phyloP scores from a whole-genome alignment of 2,329 filamentous ascomycete genomes.

The Aspergillus sp. region DNA sequence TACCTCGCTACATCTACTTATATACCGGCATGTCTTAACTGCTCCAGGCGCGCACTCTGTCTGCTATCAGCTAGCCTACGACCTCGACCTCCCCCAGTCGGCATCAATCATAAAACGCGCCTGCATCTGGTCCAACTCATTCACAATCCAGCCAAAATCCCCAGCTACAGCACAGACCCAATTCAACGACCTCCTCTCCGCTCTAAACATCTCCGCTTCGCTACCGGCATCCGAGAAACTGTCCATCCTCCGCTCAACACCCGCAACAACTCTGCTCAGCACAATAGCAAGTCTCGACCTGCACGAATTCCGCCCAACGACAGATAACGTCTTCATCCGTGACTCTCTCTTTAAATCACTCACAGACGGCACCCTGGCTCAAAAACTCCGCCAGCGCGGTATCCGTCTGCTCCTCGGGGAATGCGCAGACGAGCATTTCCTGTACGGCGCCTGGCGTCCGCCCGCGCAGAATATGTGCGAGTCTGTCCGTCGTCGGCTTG shows the following conservation, averaged over 20 bases:
- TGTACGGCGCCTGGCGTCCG: conserved; percentile 54
- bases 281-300: conserved; percentile 44
- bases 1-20: conserved; percentile 10
- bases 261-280: conserved; percentile 42
- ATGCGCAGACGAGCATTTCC: conserved; percentile 53
- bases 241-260: conserved; percentile 41
- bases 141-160: conserved; percentile 54
- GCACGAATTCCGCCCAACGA: conserved; percentile 56
- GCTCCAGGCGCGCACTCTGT: conserved; percentile 52
- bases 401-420: conserved; percentile 58
- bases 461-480: conserved; percentile 42
- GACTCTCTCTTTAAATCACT: conserved; percentile 46
- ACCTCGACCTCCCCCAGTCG: conserved; percentile 49
- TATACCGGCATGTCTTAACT: background rate
- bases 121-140: conserved; percentile 56
- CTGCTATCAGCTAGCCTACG: conserved; percentile 59
- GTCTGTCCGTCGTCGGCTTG: conserved; percentile 47
- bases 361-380: conserved; percentile 50
- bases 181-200: conserved; percentile 51
- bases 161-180: conserved; percentile 50
- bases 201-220: conserved; percentile 44
- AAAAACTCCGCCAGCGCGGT: conserved; percentile 44
- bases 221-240: conserved; percentile 49
- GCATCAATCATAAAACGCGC: conserved; percentile 52
- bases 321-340: conserved; percentile 51